Percentiles rank a stretch among this genome's conserved stretches.
Evolutionary conservation across 345 rosid genomes (phyloP).

Genomic region (Eucalyptus grandis): DNA sequence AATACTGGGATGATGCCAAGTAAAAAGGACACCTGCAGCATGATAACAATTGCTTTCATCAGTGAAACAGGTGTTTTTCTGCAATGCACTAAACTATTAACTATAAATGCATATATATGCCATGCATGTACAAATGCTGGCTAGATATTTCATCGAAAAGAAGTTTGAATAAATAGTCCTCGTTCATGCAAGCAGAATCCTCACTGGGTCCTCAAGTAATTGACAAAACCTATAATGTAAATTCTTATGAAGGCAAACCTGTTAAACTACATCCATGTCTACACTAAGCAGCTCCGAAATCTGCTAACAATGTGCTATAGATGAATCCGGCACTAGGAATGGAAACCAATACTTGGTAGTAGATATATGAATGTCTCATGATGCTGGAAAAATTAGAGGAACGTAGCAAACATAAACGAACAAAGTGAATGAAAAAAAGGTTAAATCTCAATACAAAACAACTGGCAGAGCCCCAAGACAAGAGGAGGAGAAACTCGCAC

Average conservation of each 20-base stretch:
- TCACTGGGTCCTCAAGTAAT: not conserved
- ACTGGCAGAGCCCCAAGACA: not conserved
- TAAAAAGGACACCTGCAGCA: slow-evolving; percentile 73
- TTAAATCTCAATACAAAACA: not conserved
- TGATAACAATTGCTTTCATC: not conserved
- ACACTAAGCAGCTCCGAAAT: not conserved
- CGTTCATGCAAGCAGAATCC: not conserved
- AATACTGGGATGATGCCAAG: slow-evolving; percentile 75
- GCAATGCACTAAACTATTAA: not conserved
- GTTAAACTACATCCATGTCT: not conserved
- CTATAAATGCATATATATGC: not conserved
- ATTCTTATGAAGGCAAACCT: not conserved
- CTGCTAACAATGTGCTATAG: not conserved
- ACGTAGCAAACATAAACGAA: not conserved
- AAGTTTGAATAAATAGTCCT: not conserved
- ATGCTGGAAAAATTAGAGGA: not conserved
- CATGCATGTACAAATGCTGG: not conserved
- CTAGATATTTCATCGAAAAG: not conserved
- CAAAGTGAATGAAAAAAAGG: not conserved
- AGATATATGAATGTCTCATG: not conserved
- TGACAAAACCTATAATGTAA: not conserved
- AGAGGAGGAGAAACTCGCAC: not conserved
- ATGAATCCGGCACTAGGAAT: not conserved
- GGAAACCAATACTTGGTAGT: not conserved
- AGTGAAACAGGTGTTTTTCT: not conserved